A percentile compares a stretch with the other conserved stretches of the same genome.
Evolutionary conservation across 2,329 filamentous ascomycete species (phyloP).

Genomic region (Paraphaeosphaeria minitans): DNA sequence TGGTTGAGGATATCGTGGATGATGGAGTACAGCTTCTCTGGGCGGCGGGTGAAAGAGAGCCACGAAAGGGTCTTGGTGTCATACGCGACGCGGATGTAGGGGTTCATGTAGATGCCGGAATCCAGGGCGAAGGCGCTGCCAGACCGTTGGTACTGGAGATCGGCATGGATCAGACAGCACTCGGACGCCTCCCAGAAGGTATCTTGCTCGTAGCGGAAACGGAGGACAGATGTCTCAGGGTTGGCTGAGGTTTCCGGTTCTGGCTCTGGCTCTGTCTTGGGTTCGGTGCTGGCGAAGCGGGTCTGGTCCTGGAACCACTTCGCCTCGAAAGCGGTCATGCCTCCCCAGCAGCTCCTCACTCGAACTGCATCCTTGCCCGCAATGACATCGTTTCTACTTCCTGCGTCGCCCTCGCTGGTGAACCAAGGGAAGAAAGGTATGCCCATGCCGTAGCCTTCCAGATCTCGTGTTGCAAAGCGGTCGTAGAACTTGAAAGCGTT

Average conservation of each 20-base stretch:
- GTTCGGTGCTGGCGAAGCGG: slow-evolving; percentile 6
- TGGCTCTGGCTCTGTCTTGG: slow-evolving; percentile 24
- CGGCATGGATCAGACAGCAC: slow-evolving; percentile 56
- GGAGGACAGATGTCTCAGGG: slow-evolving; percentile 45
- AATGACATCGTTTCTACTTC: slow-evolving; percentile 66
- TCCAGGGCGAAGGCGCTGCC: slow-evolving; percentile 48
- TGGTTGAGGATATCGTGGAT: slow-evolving; percentile 64
- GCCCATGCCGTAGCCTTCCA: slow-evolving; percentile 66
- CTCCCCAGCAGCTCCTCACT: slow-evolving; percentile 77
- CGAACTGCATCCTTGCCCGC: slow-evolving; percentile 67
- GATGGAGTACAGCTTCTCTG: slow-evolving; percentile 67
- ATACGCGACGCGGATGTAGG: slow-evolving; percentile 75
- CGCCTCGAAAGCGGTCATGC: slow-evolving; percentile 72
- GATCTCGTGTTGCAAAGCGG: slow-evolving; percentile 72
- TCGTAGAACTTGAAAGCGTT: slow-evolving; percentile 74
- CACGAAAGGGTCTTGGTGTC: slow-evolving; percentile 61
- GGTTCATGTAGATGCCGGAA: slow-evolving; percentile 73
- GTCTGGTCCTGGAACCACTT: slow-evolving; percentile 59
- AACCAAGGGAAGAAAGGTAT: slow-evolving; percentile 73
- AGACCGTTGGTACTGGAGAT: slow-evolving; percentile 47
- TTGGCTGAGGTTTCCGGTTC: slow-evolving; percentile 18
- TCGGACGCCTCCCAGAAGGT: slow-evolving; percentile 55
- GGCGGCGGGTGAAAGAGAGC: slow-evolving; percentile 65
- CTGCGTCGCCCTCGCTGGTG: slow-evolving; percentile 56
- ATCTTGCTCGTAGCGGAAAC: slow-evolving; percentile 51